Evolutionary conservation across 164 flowering plant species (phyloP).

Genomic region (Magnolia sinica): DNA sequence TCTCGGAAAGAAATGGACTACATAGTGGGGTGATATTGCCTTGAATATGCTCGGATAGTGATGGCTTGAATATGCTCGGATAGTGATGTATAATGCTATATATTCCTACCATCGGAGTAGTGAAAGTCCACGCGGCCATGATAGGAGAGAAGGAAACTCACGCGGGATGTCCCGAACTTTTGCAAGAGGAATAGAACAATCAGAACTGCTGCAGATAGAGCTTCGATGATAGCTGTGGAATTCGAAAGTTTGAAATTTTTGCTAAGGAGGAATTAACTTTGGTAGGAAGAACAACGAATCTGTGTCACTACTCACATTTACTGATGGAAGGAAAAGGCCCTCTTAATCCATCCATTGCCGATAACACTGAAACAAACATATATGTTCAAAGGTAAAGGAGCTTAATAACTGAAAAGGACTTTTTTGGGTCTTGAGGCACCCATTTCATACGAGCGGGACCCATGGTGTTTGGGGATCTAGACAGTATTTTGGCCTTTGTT

Average conservation of each 20-base stretch:
- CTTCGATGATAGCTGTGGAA: constrained; percentile 61
- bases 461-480: background rate
- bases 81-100: constrained; percentile 63
- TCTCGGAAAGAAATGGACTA: constrained; percentile 51
- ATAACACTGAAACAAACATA: constrained; percentile 48
- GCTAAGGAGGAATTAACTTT: background rate
- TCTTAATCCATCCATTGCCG: constrained; percentile 77
- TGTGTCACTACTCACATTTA: constrained; percentile 46
- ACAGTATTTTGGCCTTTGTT: too few relatives aligned
- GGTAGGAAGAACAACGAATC: background rate
- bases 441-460: background rate
- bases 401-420: background rate
- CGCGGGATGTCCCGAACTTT: constrained; percentile 72
- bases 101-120: constrained; percentile 68
- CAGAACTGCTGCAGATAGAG: constrained; percentile 58
- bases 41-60: constrained; percentile 71
- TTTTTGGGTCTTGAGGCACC: background rate
- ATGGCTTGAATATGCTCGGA: too few relatives aligned
- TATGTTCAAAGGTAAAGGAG: background rate
- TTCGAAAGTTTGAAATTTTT: background rate
- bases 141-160: constrained; percentile 87
- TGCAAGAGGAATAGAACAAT: constrained; percentile 65
- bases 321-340: constrained; percentile 67
- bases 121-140: constrained; percentile 78
- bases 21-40: constrained; percentile 76